Percentiles rank a stretch among this genome's conserved stretches.
Conservation (phyloP, 371 early-diverging fungal genomes). For the Apophysomyces elegans region DNA sequence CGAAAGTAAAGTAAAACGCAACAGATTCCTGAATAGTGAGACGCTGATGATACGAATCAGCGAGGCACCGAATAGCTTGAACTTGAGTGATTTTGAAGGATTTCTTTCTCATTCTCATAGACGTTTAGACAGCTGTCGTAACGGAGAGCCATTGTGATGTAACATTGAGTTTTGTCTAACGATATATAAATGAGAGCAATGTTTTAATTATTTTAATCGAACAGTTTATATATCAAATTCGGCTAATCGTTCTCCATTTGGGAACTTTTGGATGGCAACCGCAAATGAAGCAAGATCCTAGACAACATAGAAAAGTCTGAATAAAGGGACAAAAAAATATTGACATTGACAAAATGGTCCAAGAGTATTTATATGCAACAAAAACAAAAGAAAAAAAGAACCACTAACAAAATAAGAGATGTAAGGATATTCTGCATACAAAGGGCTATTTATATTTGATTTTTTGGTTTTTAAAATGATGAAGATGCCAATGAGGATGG, state of each 20-base stretch:
- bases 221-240: too few relatives aligned
- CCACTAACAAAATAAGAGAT: neutral
- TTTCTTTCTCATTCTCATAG: conserved; percentile 16
- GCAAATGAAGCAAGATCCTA: too few relatives aligned
- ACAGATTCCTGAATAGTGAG: neutral
- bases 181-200: conserved; percentile 8
- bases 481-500: conserved; percentile 10
- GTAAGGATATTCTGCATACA: conserved; percentile 2
- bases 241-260: too few relatives aligned
- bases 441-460: conserved; percentile 16
- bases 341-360: too few relatives aligned
- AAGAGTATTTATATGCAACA: too few relatives aligned
- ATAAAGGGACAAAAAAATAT: too few relatives aligned
- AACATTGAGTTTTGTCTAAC: conserved; percentile 14
- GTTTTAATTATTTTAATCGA: too few relatives aligned
- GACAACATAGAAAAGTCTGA: too few relatives aligned
- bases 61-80: neutral
- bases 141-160: neutral
- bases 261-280: too few relatives aligned
- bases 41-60: neutral
- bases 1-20: conserved; percentile 16
- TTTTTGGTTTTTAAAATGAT: conserved; percentile 6
- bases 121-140: conserved; percentile 16
- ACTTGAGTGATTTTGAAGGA: conserved; percentile 7
- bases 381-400: too few relatives aligned